Evolutionary conservation across 805 yeast genomes (phyloP).

Genomic region (Ogataea kodamae): DNA sequence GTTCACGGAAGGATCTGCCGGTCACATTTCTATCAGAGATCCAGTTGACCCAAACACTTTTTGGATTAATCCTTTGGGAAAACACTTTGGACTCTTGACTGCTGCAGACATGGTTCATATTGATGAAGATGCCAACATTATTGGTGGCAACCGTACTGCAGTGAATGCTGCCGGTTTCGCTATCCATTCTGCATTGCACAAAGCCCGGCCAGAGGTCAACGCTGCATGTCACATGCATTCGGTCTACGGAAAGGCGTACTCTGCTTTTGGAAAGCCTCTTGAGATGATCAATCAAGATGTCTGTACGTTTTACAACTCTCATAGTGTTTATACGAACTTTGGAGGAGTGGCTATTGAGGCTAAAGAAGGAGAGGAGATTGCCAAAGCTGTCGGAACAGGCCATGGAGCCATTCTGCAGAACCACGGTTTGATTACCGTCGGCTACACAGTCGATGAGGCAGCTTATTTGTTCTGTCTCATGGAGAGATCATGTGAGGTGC

Average conservation of each 20-base stretch:
- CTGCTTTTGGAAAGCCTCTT: conserved; percentile 60
- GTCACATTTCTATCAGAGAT: conserved; percentile 82
- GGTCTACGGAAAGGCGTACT: conserved; percentile 59
- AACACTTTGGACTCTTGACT: conserved; percentile 60
- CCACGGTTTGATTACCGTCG: conserved; percentile 72
- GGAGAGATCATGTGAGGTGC: conserved; percentile 66
- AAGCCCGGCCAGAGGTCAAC: conserved; percentile 64
- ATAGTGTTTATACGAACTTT: conserved; percentile 62
- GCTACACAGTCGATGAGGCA: conserved; percentile 70
- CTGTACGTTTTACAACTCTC: conserved; percentile 62
- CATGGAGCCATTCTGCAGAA: conserved; percentile 61
- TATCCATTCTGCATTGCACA: conserved; percentile 65
- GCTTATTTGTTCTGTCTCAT: conserved; percentile 60
- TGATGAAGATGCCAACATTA: conserved; percentile 58
- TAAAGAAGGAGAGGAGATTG: conserved; percentile 60
- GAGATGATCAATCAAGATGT: conserved; percentile 82
- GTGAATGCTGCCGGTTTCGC: conserved; percentile 69
- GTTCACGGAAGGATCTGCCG: conserved; percentile 74
- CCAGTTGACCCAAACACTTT: conserved; percentile 77
- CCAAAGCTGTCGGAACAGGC: conserved; percentile 57
- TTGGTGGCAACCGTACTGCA: conserved; percentile 50
- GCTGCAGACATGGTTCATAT: conserved; percentile 63
- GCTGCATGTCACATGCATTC: conserved; percentile 76
- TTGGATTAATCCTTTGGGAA: conserved; percentile 89
- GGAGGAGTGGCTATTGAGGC: conserved; percentile 76